A percentile compares a stretch with the other conserved stretches of the same genome.
Evolutionary conservation across 768 basidiomycete genomes (phyloP).

Genomic region (Xanthoconium stramineum): DNA sequence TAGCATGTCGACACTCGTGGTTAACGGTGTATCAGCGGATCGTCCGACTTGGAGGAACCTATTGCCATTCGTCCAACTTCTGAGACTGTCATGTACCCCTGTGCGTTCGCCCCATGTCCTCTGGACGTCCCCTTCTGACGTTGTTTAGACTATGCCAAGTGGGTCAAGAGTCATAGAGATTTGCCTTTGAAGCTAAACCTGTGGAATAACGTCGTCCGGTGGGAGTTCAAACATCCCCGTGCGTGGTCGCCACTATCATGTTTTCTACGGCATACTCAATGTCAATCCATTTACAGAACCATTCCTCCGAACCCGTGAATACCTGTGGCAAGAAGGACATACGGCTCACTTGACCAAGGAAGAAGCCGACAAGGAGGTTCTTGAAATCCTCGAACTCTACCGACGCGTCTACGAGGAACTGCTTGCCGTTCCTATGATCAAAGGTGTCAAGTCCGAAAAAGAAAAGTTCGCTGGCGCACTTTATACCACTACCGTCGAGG

Average conservation of each 20-base stretch:
- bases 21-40: slow-evolving; percentile 52
- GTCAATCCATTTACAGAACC: slow-evolving; percentile 59
- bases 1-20: not conserved
- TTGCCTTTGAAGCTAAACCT: slow-evolving; percentile 96
- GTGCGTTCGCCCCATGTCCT: slow-evolving; percentile 42
- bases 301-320: slow-evolving; percentile 98
- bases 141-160: slow-evolving; percentile 87
- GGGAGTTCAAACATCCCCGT: slow-evolving; percentile 99
- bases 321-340: slow-evolving; percentile 99
- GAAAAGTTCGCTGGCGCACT: slow-evolving; percentile 98
- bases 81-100: slow-evolving; percentile 99
- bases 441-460: slow-evolving; percentile 96
- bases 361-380: slow-evolving; percentile 91
- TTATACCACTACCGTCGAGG: slow-evolving; percentile 98
- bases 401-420: slow-evolving; percentile 94
- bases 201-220: slow-evolving; percentile 99
- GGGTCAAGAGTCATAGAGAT: slow-evolving; percentile 97
- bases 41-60: slow-evolving; percentile 92
- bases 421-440: slow-evolving; percentile 95
- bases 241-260: slow-evolving; percentile 27
- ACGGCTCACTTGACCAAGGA: slow-evolving; percentile 87
- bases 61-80: slow-evolving; percentile 98
- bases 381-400: slow-evolving; percentile 93
- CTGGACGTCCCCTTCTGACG: not conserved
- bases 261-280: not conserved